Evolutionary conservation across 768 basidiomycete genomes (phyloP).

Genomic region (Agrocybe chaxingu): DNA sequence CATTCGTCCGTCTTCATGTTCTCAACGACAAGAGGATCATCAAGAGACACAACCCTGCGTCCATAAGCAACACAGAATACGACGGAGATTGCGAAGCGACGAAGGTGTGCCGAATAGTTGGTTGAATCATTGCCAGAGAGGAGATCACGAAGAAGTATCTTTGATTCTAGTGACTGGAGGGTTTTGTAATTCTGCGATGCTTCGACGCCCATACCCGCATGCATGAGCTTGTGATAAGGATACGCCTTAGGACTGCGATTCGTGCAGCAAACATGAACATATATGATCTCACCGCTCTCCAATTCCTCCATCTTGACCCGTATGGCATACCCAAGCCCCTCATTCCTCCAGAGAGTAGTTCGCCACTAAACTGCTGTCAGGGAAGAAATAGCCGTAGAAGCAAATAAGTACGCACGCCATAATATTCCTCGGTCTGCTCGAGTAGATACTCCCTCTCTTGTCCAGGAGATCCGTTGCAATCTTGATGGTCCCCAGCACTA

Average conservation of each 20-base stretch:
- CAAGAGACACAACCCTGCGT: conserved; percentile 15
- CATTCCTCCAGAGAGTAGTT: conserved; percentile 29
- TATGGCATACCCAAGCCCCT: conserved; percentile 29
- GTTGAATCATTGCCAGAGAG: conserved; percentile 10
- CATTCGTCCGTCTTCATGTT: conserved; percentile 17
- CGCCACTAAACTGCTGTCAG: conserved; percentile 15
- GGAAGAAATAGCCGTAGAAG: not conserved
- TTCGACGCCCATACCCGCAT: conserved; percentile 22
- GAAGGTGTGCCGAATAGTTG: conserved; percentile 12
- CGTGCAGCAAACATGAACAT: not conserved
- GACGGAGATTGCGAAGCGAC: conserved; percentile 14
- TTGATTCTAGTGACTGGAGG: conserved; percentile 20
- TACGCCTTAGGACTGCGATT: conserved; percentile 1
- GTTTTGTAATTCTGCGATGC: conserved; percentile 20
- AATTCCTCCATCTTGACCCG: conserved; percentile 28
- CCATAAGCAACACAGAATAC: conserved; percentile 12
- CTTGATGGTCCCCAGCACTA: conserved; percentile 21
- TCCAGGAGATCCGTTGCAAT: conserved; percentile 29
- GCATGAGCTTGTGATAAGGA: conserved; percentile 18
- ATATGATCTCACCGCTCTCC: conserved; percentile 25
- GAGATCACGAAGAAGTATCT: conserved; percentile 19
- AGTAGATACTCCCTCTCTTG: conserved; percentile 30
- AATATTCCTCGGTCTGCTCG: conserved; percentile 29
- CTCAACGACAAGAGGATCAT: conserved; percentile 13
- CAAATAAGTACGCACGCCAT: conserved; percentile 18